phyloP scores from a whole-genome alignment of 805 yeast genomes.

The Myxozyma lipomycoides region DNA sequence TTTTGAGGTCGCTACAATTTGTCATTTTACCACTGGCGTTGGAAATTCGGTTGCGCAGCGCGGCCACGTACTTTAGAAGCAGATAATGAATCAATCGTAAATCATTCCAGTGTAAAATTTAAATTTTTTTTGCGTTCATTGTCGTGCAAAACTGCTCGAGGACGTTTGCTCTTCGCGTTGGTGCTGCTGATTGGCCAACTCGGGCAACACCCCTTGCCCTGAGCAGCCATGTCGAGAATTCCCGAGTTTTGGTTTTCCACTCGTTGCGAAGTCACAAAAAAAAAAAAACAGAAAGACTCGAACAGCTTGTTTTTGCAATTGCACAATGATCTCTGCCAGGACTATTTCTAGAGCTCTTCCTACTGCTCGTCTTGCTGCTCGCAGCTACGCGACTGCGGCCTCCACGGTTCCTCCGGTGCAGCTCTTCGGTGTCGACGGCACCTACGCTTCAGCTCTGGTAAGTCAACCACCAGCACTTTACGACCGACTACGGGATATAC shows the following conservation, averaged over 20 bases:
- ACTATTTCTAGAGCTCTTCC: slow-evolving; percentile 17
- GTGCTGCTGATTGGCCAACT: neutral
- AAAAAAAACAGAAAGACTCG: neutral
- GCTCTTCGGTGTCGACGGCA: slow-evolving; percentile 92
- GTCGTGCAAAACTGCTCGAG: neutral
- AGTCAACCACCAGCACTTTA: neutral
- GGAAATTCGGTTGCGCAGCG: neutral
- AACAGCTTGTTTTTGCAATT: neutral
- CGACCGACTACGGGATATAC: neutral
- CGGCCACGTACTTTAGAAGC: neutral
- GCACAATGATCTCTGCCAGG: slow-evolving; percentile 17
- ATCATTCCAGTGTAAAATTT: no score
- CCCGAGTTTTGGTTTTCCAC: neutral
- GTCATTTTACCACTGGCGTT: neutral
- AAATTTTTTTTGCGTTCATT: no score
- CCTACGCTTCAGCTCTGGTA: slow-evolving; percentile 85
- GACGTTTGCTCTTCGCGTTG: neutral
- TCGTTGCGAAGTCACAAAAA: no score
- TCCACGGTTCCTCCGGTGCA: slow-evolving; percentile 71
- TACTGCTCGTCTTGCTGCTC: slow-evolving; percentile 16
- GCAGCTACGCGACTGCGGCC: slow-evolving; percentile 48
- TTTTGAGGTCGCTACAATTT: neutral
- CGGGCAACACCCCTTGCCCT: neutral
- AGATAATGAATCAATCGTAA: neutral
- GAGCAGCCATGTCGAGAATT: neutral